Base-by-base conservation (phyloP, 179 eudicot genomes). In the Gypsophila paniculata region DNA sequence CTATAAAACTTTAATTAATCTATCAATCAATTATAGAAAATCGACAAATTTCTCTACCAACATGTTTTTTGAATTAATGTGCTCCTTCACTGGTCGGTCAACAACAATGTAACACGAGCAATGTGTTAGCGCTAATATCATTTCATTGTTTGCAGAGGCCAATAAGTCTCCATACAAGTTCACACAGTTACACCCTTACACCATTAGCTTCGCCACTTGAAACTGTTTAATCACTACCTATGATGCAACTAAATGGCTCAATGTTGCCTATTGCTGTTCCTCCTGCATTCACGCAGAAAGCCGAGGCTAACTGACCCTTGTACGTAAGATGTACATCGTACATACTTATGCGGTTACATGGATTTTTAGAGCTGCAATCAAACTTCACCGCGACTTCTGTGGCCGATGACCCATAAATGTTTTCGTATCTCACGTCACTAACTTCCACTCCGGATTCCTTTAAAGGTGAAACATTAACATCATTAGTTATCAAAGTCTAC, bases 331-430 rank as follows among this genome's bases (percentile, higher is more conserved):
- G 53, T 0, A 90, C 77, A 68, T 90, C 72, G 71, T 79, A 78
- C 80, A 90, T 51, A 38, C 58, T 76, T 44, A 90, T 75, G 26
- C 78, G 76, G 11, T 68, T 71, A 51, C 96, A 90, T 13, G 88
- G 93, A 74, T 66, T 70, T 65, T 62, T 86, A 17, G 83, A 55
- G 53, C 91, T 84, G 70, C 96, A 90, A 44, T 85, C 78, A 15
- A 90, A 80, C 5, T 66, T 78, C 34, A 88, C 80, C 3, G 93
- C 91, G 1, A 81, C 76, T 10, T 81, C 53, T 0, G 88, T 74
- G 3, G 89, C 88, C 54, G 93, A 88, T 34, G 90, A 76, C 29
- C 93, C 91, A 0, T 74, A 83, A 15, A 89, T 83, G 19, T 86
- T 84, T 52, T 78, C 48, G 52, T 86, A 89, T 32, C 78, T 79